A percentile compares a stretch with the other conserved stretches of the same genome.
phyloP scores from a whole-genome alignment of 805 yeast genomes.

The Spathaspora passalidarum region DNA sequence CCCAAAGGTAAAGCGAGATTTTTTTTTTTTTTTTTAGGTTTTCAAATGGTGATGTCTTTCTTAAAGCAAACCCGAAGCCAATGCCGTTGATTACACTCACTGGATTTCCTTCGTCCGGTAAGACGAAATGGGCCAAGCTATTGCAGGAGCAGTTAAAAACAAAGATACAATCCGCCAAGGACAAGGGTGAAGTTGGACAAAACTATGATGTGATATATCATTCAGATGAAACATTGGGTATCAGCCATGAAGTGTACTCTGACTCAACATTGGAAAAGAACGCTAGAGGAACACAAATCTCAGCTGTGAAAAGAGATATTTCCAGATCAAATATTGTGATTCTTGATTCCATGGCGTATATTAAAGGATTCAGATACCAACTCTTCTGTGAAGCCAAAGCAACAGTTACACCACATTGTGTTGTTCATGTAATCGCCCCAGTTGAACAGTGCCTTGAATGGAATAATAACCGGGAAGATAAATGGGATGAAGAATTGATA shows the following conservation, averaged over 20 bases:
- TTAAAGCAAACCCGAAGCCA: background rate
- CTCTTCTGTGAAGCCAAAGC: conserved; percentile 91
- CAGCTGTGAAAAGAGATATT: conserved; percentile 83
- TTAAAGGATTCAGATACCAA: conserved; percentile 94
- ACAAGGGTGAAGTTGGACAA: conserved; percentile 45
- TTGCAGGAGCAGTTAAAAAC: conserved; percentile 47
- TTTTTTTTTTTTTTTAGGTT: background rate
- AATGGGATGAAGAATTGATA: conserved; percentile 67
- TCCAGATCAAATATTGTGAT: conserved; percentile 70
- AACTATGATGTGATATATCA: conserved; percentile 64
- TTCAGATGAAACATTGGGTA: conserved; percentile 75
- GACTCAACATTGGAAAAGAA: conserved; percentile 78
- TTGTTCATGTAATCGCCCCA: conserved; percentile 75
- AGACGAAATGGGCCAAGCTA: conserved; percentile 67
- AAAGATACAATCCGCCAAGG: conserved; percentile 38
- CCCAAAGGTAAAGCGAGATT: background rate
- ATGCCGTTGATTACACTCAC: conserved; percentile 88
- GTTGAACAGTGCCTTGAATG: conserved; percentile 58
- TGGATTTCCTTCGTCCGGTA: conserved; percentile 86
- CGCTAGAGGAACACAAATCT: conserved; percentile 78
- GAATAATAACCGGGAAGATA: conserved; percentile 40
- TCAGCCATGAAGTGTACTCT: conserved; percentile 61
- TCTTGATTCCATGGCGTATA: conserved; percentile 82
- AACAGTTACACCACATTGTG: conserved; percentile 74
- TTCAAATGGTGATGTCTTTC: background rate